Evolutionary conservation across 768 basidiomycete species (phyloP).

Genomic region (Jaapia argillacea): DNA sequence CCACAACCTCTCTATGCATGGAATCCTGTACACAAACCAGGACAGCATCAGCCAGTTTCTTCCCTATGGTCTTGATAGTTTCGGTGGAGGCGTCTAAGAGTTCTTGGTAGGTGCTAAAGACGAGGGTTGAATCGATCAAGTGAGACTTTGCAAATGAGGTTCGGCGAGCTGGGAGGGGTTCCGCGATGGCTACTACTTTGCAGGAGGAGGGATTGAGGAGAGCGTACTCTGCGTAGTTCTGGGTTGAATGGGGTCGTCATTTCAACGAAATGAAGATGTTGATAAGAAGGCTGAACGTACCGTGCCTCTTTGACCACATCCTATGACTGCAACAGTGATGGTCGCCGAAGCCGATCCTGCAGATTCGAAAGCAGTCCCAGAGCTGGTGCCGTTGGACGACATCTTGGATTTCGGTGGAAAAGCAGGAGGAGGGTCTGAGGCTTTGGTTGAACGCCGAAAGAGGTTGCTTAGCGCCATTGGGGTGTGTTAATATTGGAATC

Average conservation of each 20-base stretch:
- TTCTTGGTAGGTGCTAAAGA: slow-evolving; percentile 65
- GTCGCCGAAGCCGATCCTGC: too few species aligned
- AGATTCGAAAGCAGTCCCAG: too few species aligned
- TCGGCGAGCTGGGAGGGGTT: slow-evolving; percentile 64
- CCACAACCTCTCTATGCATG: slow-evolving; percentile 65
- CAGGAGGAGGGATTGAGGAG: slow-evolving; percentile 47
- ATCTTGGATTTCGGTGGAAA: too few species aligned
- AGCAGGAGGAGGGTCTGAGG: too few species aligned
- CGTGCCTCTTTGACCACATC: slow-evolving; percentile 77
- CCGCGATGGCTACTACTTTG: slow-evolving; percentile 79
- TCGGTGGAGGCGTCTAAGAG: slow-evolving; percentile 60
- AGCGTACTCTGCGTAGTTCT: slow-evolving; percentile 62
- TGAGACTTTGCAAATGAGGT: slow-evolving; percentile 45
- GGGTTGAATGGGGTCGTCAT: neutral
- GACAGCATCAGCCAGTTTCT: slow-evolving; percentile 73
- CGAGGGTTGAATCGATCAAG: slow-evolving; percentile 53
- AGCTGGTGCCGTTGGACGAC: too few species aligned
- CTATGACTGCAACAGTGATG: slow-evolving; percentile 68
- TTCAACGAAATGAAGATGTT: neutral
- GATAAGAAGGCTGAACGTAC: slow-evolving; percentile 24
- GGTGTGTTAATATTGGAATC: too few species aligned
- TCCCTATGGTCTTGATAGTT: slow-evolving; percentile 51
- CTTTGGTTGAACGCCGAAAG: too few species aligned
- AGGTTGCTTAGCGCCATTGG: too few species aligned
- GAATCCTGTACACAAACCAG: slow-evolving; percentile 74